Percentiles rank a stretch among this genome's conserved stretches.
These are phyloP conservation scores for Trichoderma oligosporum DNA, from an alignment of 2,329 filamentous ascomycete genomes.

Conservation along the genomic window DNA sequence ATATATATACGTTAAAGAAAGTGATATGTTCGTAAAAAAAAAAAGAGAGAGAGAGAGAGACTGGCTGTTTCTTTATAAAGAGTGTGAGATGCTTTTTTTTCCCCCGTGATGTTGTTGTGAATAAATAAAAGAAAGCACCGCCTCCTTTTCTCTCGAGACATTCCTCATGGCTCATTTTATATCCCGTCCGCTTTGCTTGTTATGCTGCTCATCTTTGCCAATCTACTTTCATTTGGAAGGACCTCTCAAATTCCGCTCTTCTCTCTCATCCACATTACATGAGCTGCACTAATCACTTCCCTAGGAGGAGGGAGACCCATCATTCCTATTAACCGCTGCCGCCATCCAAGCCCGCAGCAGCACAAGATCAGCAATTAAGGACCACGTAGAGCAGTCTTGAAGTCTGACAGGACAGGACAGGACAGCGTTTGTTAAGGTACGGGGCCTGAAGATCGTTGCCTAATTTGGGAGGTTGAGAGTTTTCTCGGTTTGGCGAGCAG, in stretches of 20 bases:
- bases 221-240: neutral
- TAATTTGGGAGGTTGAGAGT: neutral
- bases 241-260: neutral
- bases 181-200: neutral
- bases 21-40: too few relatives aligned
- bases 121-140: neutral
- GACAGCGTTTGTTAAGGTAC: neutral
- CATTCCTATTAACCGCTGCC: neutral
- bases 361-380: conserved; percentile 5
- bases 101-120: neutral
- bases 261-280: neutral
- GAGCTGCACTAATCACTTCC: neutral
- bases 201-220: neutral
- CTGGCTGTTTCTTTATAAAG: neutral
- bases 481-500: neutral
- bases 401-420: conserved; percentile 11
- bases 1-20: too few relatives aligned
- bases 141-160: neutral
- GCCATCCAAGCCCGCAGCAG: neutral
- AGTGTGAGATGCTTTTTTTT: neutral
- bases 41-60: too few relatives aligned
- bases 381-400: neutral
- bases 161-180: neutral
- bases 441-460: conserved; percentile 11
- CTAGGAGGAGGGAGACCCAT: neutral